phyloP scores from a whole-genome alignment of 2,329 filamentous ascomycete genomes.

The Myriosclerotinia curreyana region DNA sequence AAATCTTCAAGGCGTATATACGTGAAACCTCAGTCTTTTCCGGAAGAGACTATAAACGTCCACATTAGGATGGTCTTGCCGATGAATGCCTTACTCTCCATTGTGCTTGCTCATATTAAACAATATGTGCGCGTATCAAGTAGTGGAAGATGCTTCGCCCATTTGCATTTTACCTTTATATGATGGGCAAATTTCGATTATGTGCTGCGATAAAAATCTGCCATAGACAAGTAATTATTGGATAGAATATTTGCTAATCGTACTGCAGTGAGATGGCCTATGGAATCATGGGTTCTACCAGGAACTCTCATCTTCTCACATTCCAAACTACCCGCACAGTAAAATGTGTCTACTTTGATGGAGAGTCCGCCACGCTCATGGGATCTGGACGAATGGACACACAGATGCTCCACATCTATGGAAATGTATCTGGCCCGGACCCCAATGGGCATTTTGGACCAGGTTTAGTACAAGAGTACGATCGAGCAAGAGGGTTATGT shows the following conservation, averaged over 20 bases:
- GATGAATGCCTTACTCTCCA: not conserved
- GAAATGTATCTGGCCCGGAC: constrained; percentile 43
- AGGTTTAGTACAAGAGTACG: constrained; percentile 47
- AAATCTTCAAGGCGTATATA: not conserved
- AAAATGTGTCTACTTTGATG: constrained; percentile 50
- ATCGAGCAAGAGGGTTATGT: constrained; percentile 47
- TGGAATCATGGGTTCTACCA: constrained; percentile 48
- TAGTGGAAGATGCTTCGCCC: not conserved
- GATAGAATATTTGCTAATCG: constrained; percentile 16
- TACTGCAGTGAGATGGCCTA: constrained; percentile 49
- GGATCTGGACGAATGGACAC: constrained; percentile 47
- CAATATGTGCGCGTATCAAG: not conserved
- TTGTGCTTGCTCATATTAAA: not conserved
- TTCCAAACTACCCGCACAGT: constrained; percentile 47
- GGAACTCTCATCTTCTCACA: constrained; percentile 47
- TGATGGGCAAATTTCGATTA: not conserved
- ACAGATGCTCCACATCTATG: constrained; percentile 51
- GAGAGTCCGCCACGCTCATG: constrained; percentile 49
- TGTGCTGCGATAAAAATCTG: too few relatives aligned
- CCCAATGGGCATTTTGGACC: constrained; percentile 33
- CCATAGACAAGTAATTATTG: not conserved
- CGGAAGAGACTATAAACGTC: not conserved
- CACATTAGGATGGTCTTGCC: too few relatives aligned
- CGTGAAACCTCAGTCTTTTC: not conserved
- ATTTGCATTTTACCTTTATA: not conserved